phyloP scores from a whole-genome alignment of 139 green algal genomes.

The Asterochloris sp. region DNA sequence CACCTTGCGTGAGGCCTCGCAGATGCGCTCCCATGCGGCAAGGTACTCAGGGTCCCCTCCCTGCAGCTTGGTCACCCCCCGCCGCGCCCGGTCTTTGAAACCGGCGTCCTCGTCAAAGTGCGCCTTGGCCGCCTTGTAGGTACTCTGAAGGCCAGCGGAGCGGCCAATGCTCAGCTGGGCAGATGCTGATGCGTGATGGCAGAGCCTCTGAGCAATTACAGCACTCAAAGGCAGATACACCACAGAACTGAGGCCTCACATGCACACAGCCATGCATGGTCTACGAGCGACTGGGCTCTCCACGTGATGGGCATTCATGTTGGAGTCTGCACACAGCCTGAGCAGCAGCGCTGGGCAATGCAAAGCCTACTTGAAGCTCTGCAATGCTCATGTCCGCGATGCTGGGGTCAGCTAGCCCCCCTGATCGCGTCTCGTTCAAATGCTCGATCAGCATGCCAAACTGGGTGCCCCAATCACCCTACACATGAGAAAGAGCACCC shows the following conservation, averaged over 20 bases:
- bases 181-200: no score
- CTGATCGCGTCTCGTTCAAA: slow-evolving; percentile 63
- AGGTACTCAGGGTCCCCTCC: slow-evolving; percentile 60
- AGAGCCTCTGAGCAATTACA: no score
- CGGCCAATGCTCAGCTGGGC: not conserved
- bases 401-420: slow-evolving; percentile 41
- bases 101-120: slow-evolving; percentile 95
- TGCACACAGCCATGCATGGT: no score
- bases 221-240: no score
- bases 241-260: no score
- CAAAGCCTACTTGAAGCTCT: slow-evolving; percentile 39
- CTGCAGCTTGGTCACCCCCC: slow-evolving; percentile 89
- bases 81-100: slow-evolving; percentile 88
- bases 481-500: not conserved
- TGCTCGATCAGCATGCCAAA: slow-evolving; percentile 99
- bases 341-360: no score
- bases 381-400: slow-evolving; percentile 61
- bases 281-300: no score
- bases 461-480: slow-evolving; percentile 98
- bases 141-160: slow-evolving; percentile 13
- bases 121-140: slow-evolving; percentile 75
- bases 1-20: slow-evolving; percentile 69
- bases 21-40: slow-evolving; percentile 87
- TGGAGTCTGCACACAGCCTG: no score
- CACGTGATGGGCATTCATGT: no score